Evolutionary conservation across 2,329 filamentous ascomycete species (phyloP).

Genomic region (Cordyceps javanica): DNA sequence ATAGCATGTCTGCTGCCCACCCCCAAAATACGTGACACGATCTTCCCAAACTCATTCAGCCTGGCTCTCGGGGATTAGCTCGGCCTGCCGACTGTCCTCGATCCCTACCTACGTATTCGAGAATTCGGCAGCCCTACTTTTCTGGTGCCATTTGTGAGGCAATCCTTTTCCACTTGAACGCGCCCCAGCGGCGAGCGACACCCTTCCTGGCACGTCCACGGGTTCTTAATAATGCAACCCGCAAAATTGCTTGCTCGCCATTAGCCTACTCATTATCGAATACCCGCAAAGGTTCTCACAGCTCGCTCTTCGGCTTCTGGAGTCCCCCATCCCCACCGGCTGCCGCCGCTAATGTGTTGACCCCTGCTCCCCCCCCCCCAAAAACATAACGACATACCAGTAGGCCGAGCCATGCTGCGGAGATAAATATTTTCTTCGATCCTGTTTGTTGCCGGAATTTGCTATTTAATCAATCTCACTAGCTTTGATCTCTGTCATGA

Average conservation of each 20-base stretch:
- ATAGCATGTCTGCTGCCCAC: neutral
- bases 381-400: neutral
- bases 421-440: neutral
- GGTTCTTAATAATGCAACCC: neutral
- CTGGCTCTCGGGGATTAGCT: neutral
- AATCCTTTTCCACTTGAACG: neutral
- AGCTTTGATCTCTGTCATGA: neutral
- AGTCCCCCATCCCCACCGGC: neutral
- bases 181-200: neutral
- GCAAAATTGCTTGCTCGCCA: neutral
- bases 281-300: constrained; percentile 1
- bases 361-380: neutral
- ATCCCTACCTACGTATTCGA: neutral
- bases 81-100: neutral
- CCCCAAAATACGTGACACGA: neutral
- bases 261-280: neutral
- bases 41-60: neutral
- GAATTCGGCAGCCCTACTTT: neutral
- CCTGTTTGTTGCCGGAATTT: neutral
- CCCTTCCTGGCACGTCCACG: neutral
- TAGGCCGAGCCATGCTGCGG: constrained; percentile 3
- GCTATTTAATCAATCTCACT: neutral
- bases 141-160: neutral
- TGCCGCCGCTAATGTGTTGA: neutral
- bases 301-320: constrained; percentile 8